Evolutionary conservation across 139 green algal species (phyloP).

Genomic region (Yamagishiella unicocca): DNA sequence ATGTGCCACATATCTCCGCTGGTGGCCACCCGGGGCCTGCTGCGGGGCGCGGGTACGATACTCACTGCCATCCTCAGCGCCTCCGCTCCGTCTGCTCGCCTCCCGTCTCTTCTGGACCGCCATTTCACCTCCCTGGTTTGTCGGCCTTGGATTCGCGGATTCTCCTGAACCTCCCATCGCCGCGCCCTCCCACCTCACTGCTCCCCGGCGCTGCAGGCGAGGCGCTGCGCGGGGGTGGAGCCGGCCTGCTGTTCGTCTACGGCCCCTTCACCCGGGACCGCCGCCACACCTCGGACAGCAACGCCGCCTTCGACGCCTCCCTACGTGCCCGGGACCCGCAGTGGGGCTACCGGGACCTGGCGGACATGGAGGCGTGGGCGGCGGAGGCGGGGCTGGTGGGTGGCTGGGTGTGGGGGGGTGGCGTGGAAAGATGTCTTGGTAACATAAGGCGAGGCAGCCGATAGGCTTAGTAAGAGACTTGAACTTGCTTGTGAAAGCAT

Average conservation of each 20-base stretch:
- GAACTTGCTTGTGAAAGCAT: no score
- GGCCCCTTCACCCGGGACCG: slow-evolving; percentile 68
- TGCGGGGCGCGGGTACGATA: slow-evolving; percentile 54
- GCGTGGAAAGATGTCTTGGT: not conserved
- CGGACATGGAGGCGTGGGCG: slow-evolving; percentile 51
- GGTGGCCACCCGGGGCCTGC: slow-evolving; percentile 61
- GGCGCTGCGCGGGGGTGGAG: not conserved
- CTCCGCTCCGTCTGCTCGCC: no score
- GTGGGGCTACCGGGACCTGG: slow-evolving; percentile 76
- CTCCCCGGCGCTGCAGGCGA: no score
- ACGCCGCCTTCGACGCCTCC: slow-evolving; percentile 68
- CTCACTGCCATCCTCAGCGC: no score
- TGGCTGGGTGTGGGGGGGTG: not conserved
- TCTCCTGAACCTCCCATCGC: not conserved
- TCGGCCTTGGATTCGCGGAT: no score
- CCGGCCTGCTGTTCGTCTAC: slow-evolving; percentile 65
- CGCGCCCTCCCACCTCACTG: not conserved
- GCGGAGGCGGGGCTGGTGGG: slow-evolving; percentile 51
- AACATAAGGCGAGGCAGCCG: not conserved
- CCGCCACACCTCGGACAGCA: slow-evolving; percentile 60
- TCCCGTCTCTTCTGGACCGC: no score
- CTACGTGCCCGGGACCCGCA: slow-evolving; percentile 54
- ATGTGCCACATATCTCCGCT: slow-evolving; percentile 74
- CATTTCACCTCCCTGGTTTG: no score
- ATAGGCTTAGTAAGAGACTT: no score